phyloP scores from a whole-genome alignment of 192 early-diverging fungal species.

The Thamnidium elegans region DNA sequence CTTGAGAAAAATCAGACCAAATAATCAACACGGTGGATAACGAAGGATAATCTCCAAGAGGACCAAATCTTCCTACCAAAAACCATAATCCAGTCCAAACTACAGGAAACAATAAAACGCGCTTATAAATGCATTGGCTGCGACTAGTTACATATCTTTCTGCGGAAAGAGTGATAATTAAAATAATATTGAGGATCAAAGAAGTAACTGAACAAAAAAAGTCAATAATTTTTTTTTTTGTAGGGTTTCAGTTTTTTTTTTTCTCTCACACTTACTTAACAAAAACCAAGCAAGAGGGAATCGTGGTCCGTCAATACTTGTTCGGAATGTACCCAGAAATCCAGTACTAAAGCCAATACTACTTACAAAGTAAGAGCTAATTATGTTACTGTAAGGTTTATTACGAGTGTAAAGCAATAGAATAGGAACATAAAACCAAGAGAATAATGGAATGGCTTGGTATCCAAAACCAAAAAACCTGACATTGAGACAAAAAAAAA shows the following conservation, averaged over 20 bases:
- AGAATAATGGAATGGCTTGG: conserved; percentile 19
- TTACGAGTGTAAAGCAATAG: conserved; percentile 8
- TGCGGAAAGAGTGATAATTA: neutral
- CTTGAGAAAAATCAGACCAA: conserved; percentile 15
- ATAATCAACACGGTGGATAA: neutral
- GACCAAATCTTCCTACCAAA: conserved; percentile 6
- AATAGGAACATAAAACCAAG: conserved; percentile 7
- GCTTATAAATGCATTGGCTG: neutral
- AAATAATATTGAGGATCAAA: neutral
- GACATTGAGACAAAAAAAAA: no score
- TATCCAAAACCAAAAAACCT: conserved; percentile 21
- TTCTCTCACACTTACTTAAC: neutral
- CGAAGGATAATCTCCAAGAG: conserved; percentile 8
- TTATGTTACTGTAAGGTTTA: neutral
- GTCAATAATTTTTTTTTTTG: neutral
- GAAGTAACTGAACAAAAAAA: neutral
- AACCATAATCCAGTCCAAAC: conserved; percentile 20
- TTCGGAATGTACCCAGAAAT: conserved; percentile 9
- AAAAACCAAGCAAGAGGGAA: neutral
- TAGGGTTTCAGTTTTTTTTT: no score
- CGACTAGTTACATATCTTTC: conserved; percentile 5
- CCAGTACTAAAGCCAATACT: conserved; percentile 4
- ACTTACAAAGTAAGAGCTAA: conserved; percentile 5
- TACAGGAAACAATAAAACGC: conserved; percentile 11
- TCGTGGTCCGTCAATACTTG: neutral